Conservation (phyloP, 345 rosid genomes). For the Acer saccharum region DNA sequence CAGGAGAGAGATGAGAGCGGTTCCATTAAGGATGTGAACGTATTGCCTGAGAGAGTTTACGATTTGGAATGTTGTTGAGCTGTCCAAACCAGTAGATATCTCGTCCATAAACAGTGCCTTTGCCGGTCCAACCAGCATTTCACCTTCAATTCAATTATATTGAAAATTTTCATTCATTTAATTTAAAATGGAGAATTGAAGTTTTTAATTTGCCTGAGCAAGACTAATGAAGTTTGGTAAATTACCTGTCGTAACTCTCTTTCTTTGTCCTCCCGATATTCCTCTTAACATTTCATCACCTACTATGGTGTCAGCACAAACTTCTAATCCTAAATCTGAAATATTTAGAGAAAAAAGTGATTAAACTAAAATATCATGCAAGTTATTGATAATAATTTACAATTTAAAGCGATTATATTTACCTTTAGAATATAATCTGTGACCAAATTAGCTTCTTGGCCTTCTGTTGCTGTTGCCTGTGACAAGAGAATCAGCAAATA, state of each 20-base stretch:
- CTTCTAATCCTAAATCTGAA: constrained; percentile 64
- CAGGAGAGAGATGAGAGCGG: constrained; percentile 73
- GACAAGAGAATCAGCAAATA: constrained; percentile 6
- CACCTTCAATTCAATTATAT: constrained; percentile 40
- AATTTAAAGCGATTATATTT: neutral
- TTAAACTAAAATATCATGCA: neutral
- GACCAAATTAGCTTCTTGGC: constrained; percentile 52
- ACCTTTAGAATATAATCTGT: constrained; percentile 68
- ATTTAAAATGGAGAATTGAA: neutral
- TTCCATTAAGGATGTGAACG: constrained; percentile 54
- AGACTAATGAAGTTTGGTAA: neutral
- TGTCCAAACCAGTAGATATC: constrained; percentile 79
- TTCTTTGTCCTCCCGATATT: constrained; percentile 72
- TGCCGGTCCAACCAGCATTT: constrained; percentile 75
- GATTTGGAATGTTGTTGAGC: constrained; percentile 74
- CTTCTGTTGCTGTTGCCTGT: constrained; percentile 52
- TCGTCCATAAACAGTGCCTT: constrained; percentile 77
- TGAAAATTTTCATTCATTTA: neutral
- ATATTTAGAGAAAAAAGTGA: neutral
- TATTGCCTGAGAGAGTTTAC: constrained; percentile 60
- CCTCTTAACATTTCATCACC: constrained; percentile 69
- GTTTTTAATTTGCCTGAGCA: neutral
- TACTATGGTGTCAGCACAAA: constrained; percentile 65
- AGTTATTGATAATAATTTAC: neutral
- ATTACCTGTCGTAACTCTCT: constrained; percentile 71